Conservation (phyloP, 1,284 basidiomycete genomes). For the Kalmanozyma brasiliensis region DNA sequence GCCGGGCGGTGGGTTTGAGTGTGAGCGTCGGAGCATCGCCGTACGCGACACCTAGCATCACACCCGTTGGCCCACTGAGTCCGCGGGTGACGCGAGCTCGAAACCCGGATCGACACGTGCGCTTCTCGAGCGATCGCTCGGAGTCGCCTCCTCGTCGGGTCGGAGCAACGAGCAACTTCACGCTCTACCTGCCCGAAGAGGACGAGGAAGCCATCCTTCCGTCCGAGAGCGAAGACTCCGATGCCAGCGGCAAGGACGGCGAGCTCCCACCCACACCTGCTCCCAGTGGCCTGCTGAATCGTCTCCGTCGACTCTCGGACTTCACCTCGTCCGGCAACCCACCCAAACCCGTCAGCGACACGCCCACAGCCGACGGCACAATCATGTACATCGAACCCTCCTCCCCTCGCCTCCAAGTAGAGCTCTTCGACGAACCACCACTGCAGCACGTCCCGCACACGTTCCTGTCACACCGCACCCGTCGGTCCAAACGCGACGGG, state of each 20-base stretch:
- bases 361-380: slow-evolving; percentile 26
- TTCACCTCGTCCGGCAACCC: neutral
- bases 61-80: slow-evolving; percentile 22
- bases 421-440: slow-evolving; percentile 48
- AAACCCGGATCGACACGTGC: slow-evolving; percentile 32
- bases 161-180: slow-evolving; percentile 37
- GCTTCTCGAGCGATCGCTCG: slow-evolving; percentile 16
- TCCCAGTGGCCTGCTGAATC: slow-evolving; percentile 11
- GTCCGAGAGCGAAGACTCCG: slow-evolving; percentile 42
- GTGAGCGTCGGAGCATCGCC: slow-evolving; percentile 24
- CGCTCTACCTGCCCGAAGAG: slow-evolving; percentile 29
- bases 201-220: slow-evolving; percentile 37
- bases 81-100: slow-evolving; percentile 15
- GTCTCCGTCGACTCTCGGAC: slow-evolving; percentile 21
- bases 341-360: no score
- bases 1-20: slow-evolving; percentile 33
- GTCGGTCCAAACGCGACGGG: slow-evolving; percentile 54
- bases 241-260: slow-evolving; percentile 53
- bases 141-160: slow-evolving; percentile 21
- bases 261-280: slow-evolving; percentile 13
- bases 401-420: slow-evolving; percentile 49
- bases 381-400: slow-evolving; percentile 46
- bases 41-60: slow-evolving; percentile 34
- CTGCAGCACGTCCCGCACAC: slow-evolving; percentile 30
- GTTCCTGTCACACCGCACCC: slow-evolving; percentile 61